Evolutionary conservation across 2,329 filamentous ascomycete species (phyloP), one percentile per base, ranked within the genome.

Genomic region (Aspergillus oerlinghausenensis): DNA sequence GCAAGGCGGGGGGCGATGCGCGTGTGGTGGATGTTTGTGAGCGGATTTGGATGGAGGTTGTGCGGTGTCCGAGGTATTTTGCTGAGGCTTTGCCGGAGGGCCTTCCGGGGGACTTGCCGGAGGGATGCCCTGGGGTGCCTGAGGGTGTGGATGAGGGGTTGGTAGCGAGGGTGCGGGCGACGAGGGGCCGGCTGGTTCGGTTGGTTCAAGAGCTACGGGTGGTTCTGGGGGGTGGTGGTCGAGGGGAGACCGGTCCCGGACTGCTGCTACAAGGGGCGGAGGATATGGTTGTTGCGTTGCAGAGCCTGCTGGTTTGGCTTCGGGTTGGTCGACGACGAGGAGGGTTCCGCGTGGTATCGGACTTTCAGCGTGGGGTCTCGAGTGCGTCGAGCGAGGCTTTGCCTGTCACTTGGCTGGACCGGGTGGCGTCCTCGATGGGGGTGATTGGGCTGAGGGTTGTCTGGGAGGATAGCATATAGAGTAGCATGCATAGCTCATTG

Each of bases 391-490:
- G 65, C 49, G 53, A 51, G 29, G 29, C 29, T 6, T 59, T 59
- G 23, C 64, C 63, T 10, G 64, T 66, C 4, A 69, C 65, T 23
- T 70, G 66, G 68, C 53, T 70, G 52, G 69, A 71, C 49, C 68
- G 67, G 4, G 61, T 71, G 32, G 69, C 68, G 19, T 70, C 69
- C 11, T 70, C 67, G 14, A 68, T 71, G 67, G 69, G 69, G n/a
- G 64, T 69, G 52, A 32, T 70, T n/a, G 67, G 67, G 3, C 60
- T 63, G 5, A 63, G 56, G 23, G 55, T 62, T 17, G 57, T 71
- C 23, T 32, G 29, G 11, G 29, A 32, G 29, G 29, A 32, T 32
- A 11, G 11, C 29, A 14, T 11, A 32, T 11, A 32, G 28, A 29
- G 9, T 29, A n/a, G n/a, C n/a, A n/a, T n/a, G n/a, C n/a, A n/a